Evolutionary conservation across 371 early-diverging fungal genomes (phyloP), one percentile per base, ranked within the genome.

Genomic region (Saksenaea vasiformis): DNA sequence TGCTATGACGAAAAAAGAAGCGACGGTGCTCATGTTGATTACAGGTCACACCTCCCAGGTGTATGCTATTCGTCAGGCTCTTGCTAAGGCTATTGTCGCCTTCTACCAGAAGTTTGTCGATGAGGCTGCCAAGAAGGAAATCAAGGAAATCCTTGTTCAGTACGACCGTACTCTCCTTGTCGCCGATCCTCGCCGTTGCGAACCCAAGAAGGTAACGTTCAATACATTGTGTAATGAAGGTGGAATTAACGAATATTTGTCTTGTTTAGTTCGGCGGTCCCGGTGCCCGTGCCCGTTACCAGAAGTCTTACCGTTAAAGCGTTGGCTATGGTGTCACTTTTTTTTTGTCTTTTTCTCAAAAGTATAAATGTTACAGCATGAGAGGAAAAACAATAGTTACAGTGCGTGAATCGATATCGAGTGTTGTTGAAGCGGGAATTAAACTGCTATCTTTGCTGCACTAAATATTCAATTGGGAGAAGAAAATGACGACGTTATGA

Each of bases 271-370:
- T 97, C 82, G 99, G 98, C 78, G 99, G 99, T 89, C 90, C 91
- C 58, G 99, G 98, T 90, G 99, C 99, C 77, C 94, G 99, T 86
- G 95, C 99, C 76, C 93, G 97, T 78, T 95, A 87, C 93, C 96
- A 95, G 84, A 96, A 96, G 91, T 91, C 91, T 64, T 92, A 93
- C 90, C 93, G 92, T 92, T 91, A 91, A 89, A 76, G 17, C 54
- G 64, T 59, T 70, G 22, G 51, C 39, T 17, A 31, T 27, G 58
- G 28, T 22, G n/a, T 10, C 28, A 28, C 22, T 41, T 43, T 58
- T 35, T 51, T 19, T 53, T 35, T 37, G 36, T 51, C 53, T 47
- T 60, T 61, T 61, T 60, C 34, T 60, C 60, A 31, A 53, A 47
- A 22, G n/a, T 47, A 47, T 47, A 47, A 47, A 47, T 22, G 51